These are phyloP conservation scores for Entomortierella chlamydospora DNA, from an alignment of 192 early-diverging fungal species.

Conservation along the genomic window DNA sequence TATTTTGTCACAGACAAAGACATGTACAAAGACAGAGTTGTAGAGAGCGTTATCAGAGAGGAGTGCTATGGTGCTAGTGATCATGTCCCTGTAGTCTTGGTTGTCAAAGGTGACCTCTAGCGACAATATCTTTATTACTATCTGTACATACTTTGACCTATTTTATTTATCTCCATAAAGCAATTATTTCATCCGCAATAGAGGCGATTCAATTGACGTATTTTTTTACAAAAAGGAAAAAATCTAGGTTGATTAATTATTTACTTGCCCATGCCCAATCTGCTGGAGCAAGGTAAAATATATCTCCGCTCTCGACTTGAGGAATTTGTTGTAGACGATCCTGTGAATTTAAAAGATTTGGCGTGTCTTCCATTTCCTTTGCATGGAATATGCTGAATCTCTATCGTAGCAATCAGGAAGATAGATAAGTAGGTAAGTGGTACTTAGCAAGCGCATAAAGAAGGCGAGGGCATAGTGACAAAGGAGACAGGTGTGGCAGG, in stretches of 20 bases:
- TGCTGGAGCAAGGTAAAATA: slow-evolving; percentile 35
- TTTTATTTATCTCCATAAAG: not conserved
- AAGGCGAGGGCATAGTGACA: too few relatives aligned
- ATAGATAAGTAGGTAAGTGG: not conserved
- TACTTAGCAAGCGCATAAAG: too few relatives aligned
- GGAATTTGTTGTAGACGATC: slow-evolving; percentile 22
- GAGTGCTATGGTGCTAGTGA: slow-evolving; percentile 90
- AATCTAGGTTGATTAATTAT: slow-evolving; percentile 5
- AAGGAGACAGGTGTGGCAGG: too few relatives aligned
- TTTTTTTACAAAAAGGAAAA: too few relatives aligned
- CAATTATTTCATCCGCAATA: not conserved
- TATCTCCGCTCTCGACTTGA: slow-evolving; percentile 31
- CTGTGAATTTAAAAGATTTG: slow-evolving; percentile 15
- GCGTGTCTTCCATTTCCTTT: slow-evolving; percentile 22
- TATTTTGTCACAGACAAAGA: slow-evolving; percentile 82
- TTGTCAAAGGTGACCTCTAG: slow-evolving; percentile 56
- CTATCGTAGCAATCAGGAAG: not conserved
- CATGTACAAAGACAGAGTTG: slow-evolving; percentile 65
- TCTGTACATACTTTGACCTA: not conserved
- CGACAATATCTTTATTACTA: not conserved
- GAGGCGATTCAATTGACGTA: too few relatives aligned
- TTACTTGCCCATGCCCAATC: slow-evolving; percentile 9
- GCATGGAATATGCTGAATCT: slow-evolving; percentile 47
- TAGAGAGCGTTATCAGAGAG: slow-evolving; percentile 73
- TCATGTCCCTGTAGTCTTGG: slow-evolving; percentile 83